A percentile compares a stretch with the other conserved stretches of the same genome.
Conservation (phyloP, 108 stramenopile genomes). For the Fragilaria crotonensis region DNA sequence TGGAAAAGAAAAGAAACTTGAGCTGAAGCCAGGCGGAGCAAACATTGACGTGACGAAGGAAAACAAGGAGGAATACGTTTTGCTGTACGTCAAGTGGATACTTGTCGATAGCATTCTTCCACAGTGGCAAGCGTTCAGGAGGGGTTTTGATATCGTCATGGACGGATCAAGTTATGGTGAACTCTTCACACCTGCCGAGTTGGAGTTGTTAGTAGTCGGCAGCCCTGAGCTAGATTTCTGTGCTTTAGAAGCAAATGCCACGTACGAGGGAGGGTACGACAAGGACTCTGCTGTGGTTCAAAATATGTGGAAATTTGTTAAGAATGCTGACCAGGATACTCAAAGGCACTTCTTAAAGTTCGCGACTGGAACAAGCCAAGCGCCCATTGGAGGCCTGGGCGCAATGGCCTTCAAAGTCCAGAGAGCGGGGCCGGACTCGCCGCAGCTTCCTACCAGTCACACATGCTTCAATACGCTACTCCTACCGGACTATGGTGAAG, state of each 20-base stretch:
- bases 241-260: slow-evolving; percentile 57
- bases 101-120: slow-evolving; percentile 70
- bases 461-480: slow-evolving; percentile 91
- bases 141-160: slow-evolving; percentile 71
- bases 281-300: slow-evolving; percentile 44
- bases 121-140: slow-evolving; percentile 71
- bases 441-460: slow-evolving; percentile 80
- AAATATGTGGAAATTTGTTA: slow-evolving; percentile 78
- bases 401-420: slow-evolving; percentile 83
- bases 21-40: slow-evolving; percentile 78
- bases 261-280: slow-evolving; percentile 78
- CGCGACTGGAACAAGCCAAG: slow-evolving; percentile 74
- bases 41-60: slow-evolving; percentile 70
- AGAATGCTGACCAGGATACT: slow-evolving; percentile 28
- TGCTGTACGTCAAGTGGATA: slow-evolving; percentile 73
- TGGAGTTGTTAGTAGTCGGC: slow-evolving; percentile 85
- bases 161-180: slow-evolving; percentile 47
- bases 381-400: slow-evolving; percentile 90
- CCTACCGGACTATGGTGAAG: slow-evolving; percentile 55
- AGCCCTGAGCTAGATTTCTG: slow-evolving; percentile 78
- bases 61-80: slow-evolving; percentile 86
- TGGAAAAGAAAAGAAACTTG: slow-evolving; percentile 55
- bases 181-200: slow-evolving; percentile 76
- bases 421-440: slow-evolving; percentile 84
- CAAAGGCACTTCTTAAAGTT: slow-evolving; percentile 85